Evolutionary conservation across 352 stramenopile species (phyloP).

Genomic region (Phytopythium vexans): DNA sequence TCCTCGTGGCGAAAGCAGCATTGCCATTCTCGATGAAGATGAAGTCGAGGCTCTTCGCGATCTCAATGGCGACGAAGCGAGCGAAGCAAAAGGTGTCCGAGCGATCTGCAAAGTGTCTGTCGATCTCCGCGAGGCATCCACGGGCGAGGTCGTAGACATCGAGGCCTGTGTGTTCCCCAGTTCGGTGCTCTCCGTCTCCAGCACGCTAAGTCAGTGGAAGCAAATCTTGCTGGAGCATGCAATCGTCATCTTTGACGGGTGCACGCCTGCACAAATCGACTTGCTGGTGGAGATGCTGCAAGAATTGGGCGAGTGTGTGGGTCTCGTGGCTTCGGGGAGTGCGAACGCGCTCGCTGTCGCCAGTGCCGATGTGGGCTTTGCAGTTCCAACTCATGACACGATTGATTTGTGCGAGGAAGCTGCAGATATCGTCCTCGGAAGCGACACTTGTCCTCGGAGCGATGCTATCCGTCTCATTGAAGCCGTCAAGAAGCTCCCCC

Average conservation of each 20-base stretch:
- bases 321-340: constrained; percentile 34
- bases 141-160: constrained; percentile 25
- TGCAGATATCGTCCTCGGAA: constrained; percentile 37
- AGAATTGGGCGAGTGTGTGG: constrained; percentile 49
- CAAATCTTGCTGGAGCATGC: constrained; percentile 34
- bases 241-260: constrained; percentile 48
- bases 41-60: constrained; percentile 11
- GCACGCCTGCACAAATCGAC: constrained; percentile 34
- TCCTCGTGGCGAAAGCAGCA: neutral
- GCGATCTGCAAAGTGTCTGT: constrained; percentile 33
- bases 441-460: constrained; percentile 34
- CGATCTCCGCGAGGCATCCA: constrained; percentile 32
- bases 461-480: constrained; percentile 52
- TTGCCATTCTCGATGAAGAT: constrained; percentile 4
- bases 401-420: constrained; percentile 53
- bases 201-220: constrained; percentile 49
- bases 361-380: constrained; percentile 47
- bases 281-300: constrained; percentile 50
- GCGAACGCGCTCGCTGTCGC: constrained; percentile 42
- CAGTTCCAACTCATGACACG: constrained; percentile 32
- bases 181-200: constrained; percentile 42
- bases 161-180: constrained; percentile 34
- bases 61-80: constrained; percentile 8
- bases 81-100: constrained; percentile 15
- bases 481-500: constrained; percentile 33